Percentiles rank a stretch among this genome's conserved stretches.
These are phyloP conservation scores for Torulaspora microellipsoides DNA, from an alignment of 805 yeast species.

Conservation along the genomic window DNA sequence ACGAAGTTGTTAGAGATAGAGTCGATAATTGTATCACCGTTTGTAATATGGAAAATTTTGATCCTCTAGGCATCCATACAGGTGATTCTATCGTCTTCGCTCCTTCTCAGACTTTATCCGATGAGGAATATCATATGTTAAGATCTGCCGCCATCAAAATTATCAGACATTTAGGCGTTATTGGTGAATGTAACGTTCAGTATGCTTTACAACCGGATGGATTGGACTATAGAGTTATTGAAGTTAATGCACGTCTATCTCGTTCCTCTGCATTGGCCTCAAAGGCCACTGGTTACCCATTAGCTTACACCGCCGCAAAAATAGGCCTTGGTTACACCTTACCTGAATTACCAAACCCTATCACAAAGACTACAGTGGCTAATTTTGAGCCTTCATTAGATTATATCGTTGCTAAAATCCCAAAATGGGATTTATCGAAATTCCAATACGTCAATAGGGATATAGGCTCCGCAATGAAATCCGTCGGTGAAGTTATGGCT, in stretches of 20 bases:
- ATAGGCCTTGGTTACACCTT: slow-evolving; percentile 91
- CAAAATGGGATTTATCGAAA: slow-evolving; percentile 96
- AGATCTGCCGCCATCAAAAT: slow-evolving; percentile 96
- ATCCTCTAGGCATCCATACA: slow-evolving; percentile 96
- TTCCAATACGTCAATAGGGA: slow-evolving; percentile 93
- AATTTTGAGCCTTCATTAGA: slow-evolving; percentile 96
- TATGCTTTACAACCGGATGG: slow-evolving; percentile 96
- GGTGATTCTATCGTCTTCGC: slow-evolving; percentile 99
- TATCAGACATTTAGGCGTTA: slow-evolving; percentile 96
- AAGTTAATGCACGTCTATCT: slow-evolving; percentile 94
- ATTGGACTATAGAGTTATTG: slow-evolving; percentile 91
- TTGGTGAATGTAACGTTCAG: slow-evolving; percentile 98
- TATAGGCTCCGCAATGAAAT: slow-evolving; percentile 94
- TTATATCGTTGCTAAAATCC: slow-evolving; percentile 94
- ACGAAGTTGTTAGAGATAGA: slow-evolving; percentile 96
- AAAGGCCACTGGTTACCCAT: slow-evolving; percentile 97
- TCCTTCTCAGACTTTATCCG: slow-evolving; percentile 95
- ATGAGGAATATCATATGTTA: slow-evolving; percentile 96
- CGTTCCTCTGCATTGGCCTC: slow-evolving; percentile 98
- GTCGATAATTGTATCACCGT: slow-evolving; percentile 97
- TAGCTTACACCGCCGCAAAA: slow-evolving; percentile 98
- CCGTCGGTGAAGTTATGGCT: slow-evolving; percentile 99
- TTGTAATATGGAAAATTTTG: slow-evolving; percentile 98
- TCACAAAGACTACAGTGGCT: slow-evolving; percentile 92
- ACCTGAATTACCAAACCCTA: slow-evolving; percentile 94